Evolutionary conservation across 2,329 filamentous ascomycete species (phyloP).

Genomic region (Xylariomycetidae sp.): DNA sequence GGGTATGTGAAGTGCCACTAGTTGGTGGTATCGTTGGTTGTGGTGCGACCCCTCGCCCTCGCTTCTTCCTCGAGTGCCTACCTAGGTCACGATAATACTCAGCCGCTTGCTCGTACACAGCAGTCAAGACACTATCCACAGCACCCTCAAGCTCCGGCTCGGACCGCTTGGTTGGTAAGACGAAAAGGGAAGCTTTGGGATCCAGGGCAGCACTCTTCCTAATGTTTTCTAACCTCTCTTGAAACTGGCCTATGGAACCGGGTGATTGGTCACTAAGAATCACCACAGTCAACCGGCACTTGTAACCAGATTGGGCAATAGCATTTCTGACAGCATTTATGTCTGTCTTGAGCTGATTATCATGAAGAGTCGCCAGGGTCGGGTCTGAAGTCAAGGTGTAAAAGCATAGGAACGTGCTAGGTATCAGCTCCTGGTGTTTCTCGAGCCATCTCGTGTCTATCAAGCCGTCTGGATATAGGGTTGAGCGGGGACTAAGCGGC

Average conservation of each 20-base stretch:
- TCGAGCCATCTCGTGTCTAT: conserved; percentile 77
- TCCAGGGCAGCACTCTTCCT: conserved; percentile 76
- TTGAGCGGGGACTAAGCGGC: conserved; percentile 76
- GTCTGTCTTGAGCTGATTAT: conserved; percentile 83
- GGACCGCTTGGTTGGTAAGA: conserved; percentile 71
- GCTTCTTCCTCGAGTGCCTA: conserved; percentile 87
- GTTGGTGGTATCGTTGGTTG: conserved; percentile 80
- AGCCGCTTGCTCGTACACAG: conserved; percentile 68
- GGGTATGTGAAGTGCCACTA: conserved; percentile 74
- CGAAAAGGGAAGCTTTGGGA: conserved; percentile 74
- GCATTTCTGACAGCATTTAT: conserved; percentile 72
- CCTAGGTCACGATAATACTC: conserved; percentile 94
- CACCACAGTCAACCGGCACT: conserved; percentile 71
- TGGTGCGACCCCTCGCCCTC: conserved; percentile 71
- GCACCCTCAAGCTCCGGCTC: conserved; percentile 68
- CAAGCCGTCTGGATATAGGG: conserved; percentile 84
- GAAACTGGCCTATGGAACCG: conserved; percentile 51
- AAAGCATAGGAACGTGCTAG: conserved; percentile 75
- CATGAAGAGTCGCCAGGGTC: conserved; percentile 70
- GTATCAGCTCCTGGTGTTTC: conserved; percentile 83
- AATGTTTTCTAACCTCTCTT: conserved; percentile 73
- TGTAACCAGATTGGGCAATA: conserved; percentile 67
- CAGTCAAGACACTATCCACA: conserved; percentile 65
- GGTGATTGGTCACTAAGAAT: conserved; percentile 66
- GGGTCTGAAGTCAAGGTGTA: conserved; percentile 71